Evolutionary conservation across 2,329 filamentous ascomycete species (phyloP).

Genomic region (Pyrenophora graminea): DNA sequence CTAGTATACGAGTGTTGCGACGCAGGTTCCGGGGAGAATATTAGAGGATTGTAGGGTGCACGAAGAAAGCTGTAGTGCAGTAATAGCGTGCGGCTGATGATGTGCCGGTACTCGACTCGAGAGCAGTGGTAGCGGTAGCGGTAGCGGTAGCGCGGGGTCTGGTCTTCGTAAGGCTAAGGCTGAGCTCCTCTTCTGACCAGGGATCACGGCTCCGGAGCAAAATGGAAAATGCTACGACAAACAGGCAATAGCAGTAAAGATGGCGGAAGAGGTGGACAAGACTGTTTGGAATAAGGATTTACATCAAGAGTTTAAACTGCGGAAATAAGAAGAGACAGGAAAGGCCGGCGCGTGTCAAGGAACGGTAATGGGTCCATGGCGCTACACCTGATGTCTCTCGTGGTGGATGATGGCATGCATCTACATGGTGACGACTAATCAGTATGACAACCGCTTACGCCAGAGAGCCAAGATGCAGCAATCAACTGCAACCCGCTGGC

Average conservation of each 20-base stretch:
- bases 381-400: not conserved
- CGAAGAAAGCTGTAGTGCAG: slow-evolving; percentile 8
- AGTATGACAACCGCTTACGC: not conserved
- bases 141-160: slow-evolving; percentile 19
- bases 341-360: slow-evolving; percentile 3
- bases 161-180: slow-evolving; percentile 15
- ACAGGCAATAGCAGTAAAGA: not conserved
- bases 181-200: slow-evolving; percentile 1
- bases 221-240: not conserved
- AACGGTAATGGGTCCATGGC: slow-evolving; percentile 15
- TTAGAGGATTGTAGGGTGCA: slow-evolving; percentile 7
- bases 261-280: not conserved
- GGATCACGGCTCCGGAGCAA: not conserved
- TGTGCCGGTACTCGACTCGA: slow-evolving; percentile 8
- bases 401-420: slow-evolving; percentile 9
- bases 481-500: not conserved
- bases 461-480: not conserved
- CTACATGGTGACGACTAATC: not conserved
- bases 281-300: not conserved
- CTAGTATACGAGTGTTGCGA: slow-evolving; percentile 1
- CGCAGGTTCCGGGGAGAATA: not conserved
- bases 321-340: slow-evolving; percentile 7
- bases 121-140: slow-evolving; percentile 6
- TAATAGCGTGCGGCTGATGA: slow-evolving; percentile 20
- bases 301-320: slow-evolving; percentile 4